Base-by-base conservation (phyloP, 192 early-diverging fungal species). In the Geosiphon pyriformis region DNA sequence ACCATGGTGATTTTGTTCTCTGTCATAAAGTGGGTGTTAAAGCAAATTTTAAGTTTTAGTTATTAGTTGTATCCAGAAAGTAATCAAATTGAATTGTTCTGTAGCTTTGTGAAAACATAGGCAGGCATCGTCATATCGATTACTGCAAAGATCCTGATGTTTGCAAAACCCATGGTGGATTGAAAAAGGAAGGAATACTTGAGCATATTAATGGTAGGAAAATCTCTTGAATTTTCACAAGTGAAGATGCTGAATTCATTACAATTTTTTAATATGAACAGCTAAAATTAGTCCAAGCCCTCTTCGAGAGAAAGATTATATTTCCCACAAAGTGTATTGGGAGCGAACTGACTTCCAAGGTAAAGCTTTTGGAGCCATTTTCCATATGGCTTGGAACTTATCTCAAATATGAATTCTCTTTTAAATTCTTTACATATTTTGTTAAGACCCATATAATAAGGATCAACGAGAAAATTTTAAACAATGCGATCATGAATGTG, bases 71-170 rank as follows among this genome's bases (percentile, higher is more conserved):
- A n/a, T n/a, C n/a, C n/a, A n/a, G n/a, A n/a, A n/a, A n/a, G n/a
- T n/a, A n/a, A n/a, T n/a, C n/a, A 31, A 49, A 18, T 27, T 54
- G 27, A 1, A 54, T 54, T 54, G 12, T 25, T 55, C 17, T 15
- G n/a, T 15, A 31, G 53, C 26, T 50, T 30, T 67, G 65, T 31
- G 53, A 67, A 67, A 51, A 67, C 29, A 23, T 23, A 63, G 61
- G 52, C 3, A 17, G 59, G 10, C 69, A 70, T 55, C 32, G 60
- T 10, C 69, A 70, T 65, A 56, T 70, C 27, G 69, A 70, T 65
- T 70, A 65, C 30, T 70, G 69, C 17, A 15, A 63, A 31, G 30
- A 58, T 20, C 47, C 3, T 27, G 35, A 20, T 22, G 20, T 25
- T 27, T 64, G 65, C 53, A 67, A 67, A 67, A 29, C 3, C 20